Evolutionary conservation across 2,329 filamentous ascomycete species (phyloP), one percentile per base, ranked within the genome.

Genomic region (Pseudogymnoascus sp.): DNA sequence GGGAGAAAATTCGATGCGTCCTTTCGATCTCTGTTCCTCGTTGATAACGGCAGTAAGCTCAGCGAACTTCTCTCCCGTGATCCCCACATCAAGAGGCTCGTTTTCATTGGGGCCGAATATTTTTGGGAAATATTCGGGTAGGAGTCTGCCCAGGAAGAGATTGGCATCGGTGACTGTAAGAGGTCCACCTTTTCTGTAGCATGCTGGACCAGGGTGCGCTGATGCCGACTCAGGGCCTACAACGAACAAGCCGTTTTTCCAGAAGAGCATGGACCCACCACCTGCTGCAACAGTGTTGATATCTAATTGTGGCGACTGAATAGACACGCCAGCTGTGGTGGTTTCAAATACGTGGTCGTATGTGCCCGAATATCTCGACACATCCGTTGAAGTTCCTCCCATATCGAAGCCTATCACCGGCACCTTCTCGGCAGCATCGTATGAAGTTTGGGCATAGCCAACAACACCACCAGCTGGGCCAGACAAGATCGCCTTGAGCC

Each of bases 161-260:
- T 96, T 96, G 1, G 93, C 92, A 73, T 97, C 93, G 0, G 92
- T 97, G 21, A 97, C 92, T 0, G 93, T 93, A 3, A 93, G 81
- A 2, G 93, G 92, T 0, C 92, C 92, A 0, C 88, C 90, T 74
- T 96, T 96, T 26, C 91, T 84, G 74, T 96, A 96, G 69, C 92
- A 96, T 0, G 91, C 91, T 7, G 92, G 93, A 0, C 92, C 92
- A 0, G 93, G 93, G 70, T 96, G 91, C 93, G 88, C 72, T 93
- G 89, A 70, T 17, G 70, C 70, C 6, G 64, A 67, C 70, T 88
- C 86, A 0, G 88, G 88, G 0, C 88, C 88, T 9, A 90, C 88
- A 0, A 87, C 83, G 35, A 91, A 87, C 0, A 91, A 77, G 0
- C 88, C 88, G 64, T 90, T 90, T 61, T 82, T 81, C 77, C 84